Conservation (phyloP, 306 rosid genomes). For the Cicer yamashitae region DNA sequence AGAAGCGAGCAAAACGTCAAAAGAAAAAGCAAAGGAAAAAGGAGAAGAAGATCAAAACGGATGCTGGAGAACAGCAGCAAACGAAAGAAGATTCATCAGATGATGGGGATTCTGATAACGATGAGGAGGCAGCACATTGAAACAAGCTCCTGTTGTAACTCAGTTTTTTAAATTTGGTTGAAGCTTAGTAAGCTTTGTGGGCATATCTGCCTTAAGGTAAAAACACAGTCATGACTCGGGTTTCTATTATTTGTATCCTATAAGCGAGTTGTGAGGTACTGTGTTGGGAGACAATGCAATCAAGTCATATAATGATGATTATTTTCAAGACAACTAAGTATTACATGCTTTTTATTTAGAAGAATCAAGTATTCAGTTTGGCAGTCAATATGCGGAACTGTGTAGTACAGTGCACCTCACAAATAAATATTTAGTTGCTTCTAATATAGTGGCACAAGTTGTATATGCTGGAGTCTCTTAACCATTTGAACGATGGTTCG, state of each 20-base stretch:
- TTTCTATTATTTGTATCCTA: constrained; percentile 29
- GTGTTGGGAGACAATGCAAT: constrained; percentile 12
- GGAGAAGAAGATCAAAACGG: constrained; percentile 67
- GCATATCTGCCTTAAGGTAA: constrained; percentile 11
- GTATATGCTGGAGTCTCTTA: no score
- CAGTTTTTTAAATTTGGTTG: constrained; percentile 17
- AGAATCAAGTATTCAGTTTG: neutral
- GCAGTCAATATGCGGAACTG: neutral
- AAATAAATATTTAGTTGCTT: no score
- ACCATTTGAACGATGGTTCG: no score
- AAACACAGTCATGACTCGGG: constrained; percentile 28
- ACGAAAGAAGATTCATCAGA: constrained; percentile 68
- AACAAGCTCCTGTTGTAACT: constrained; percentile 37
- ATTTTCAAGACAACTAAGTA: constrained; percentile 23
- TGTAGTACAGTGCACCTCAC: neutral
- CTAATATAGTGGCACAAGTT: no score
- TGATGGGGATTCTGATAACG: constrained; percentile 64
- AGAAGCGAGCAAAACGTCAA: constrained; percentile 84
- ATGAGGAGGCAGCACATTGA: constrained; percentile 56
- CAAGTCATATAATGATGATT: constrained; percentile 11
- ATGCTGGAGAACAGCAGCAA: constrained; percentile 57
- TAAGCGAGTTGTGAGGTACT: constrained; percentile 25
- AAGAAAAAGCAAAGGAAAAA: constrained; percentile 84
- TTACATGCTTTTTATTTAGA: neutral
- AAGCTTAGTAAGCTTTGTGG: constrained; percentile 20